Percentiles rank a stretch among this genome's conserved stretches.
Evolutionary conservation across 768 basidiomycete genomes (phyloP).

Genomic region (Lentinus brumalis): DNA sequence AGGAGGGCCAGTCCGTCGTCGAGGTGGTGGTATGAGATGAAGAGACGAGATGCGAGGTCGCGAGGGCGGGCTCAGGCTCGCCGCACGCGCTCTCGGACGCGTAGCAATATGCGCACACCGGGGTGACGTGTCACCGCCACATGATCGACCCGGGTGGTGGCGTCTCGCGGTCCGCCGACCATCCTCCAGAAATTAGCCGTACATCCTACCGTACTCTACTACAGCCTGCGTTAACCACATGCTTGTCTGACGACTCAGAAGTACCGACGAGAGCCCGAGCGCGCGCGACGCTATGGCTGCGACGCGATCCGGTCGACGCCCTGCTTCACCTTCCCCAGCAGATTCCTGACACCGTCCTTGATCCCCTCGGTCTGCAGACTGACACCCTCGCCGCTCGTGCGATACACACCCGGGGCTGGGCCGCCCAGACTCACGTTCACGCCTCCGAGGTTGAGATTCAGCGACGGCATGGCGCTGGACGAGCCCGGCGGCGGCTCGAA

Average conservation of each 20-base stretch:
- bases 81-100: conserved; percentile 1
- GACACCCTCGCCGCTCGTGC: conserved; percentile 70
- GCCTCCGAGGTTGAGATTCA: conserved; percentile 90
- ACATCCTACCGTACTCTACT: conserved; percentile 9
- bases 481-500: conserved; percentile 80
- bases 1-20: neutral
- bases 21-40: conserved; percentile 4
- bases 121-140: conserved; percentile 24
- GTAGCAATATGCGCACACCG: conserved; percentile 13
- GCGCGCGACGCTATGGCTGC: conserved; percentile 22
- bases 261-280: conserved; percentile 11
- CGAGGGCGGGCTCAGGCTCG: conserved; percentile 1
- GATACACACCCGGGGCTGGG: conserved; percentile 79
- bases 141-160: conserved; percentile 15
- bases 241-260: neutral
- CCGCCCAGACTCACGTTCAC: conserved; percentile 96
- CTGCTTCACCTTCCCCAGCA: conserved; percentile 88
- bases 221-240: neutral
- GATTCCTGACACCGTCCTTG: conserved; percentile 82
- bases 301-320: conserved; percentile 67
- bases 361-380: conserved; percentile 84
- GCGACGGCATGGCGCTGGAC: conserved; percentile 68
- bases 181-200: conserved; percentile 22
- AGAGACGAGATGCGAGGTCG: conserved; percentile 5
- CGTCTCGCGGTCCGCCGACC: conserved; percentile 15